Base-by-base conservation (phyloP, 2,329 filamentous ascomycete genomes). In the Beauveria caledonica region DNA sequence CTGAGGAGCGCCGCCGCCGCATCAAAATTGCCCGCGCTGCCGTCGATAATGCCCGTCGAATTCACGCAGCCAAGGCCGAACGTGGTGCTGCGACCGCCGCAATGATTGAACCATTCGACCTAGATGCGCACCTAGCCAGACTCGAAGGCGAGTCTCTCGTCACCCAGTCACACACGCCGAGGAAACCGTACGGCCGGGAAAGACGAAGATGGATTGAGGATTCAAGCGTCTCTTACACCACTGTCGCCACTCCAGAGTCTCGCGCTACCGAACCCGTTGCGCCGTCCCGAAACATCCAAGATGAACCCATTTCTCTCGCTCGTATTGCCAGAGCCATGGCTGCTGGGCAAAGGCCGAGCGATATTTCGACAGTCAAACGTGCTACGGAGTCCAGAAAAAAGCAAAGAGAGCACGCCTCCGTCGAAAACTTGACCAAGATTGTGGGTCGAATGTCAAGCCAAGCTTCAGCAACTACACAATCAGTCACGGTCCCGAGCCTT, bases 1-100 rank as follows among this genome's bases (percentile, higher is more conserved):
- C 82, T 61, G 81, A 85, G 69, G 82, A 85, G 69, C 80, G 80
- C 52, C 77, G 81, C 62, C 79, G 80, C 61, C 78, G 80, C 27
- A 78, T 84, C 63, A 78, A 78, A 59, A 73, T 80, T 49, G 76
- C 80, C 39, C 74, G 74, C 49, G 73, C 78, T 21, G 78, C 80
- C 17, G 74, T 81, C 40, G 74, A 80, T 4, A 84, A 84, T 73
- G 80, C 78, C 23, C 73, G 78, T 59, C 82, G 77, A 60, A 67
- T 84, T 10, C 80, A 77, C 60, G 74, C 74, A 5, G 71, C 69
- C 52, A 69, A 71, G 62, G 69, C 64, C 29, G 68, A 68, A 29
- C 69, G 69, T 27, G 69, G 68, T 19, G 67, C 72, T 6, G 64
- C 67, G 36, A 66, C 68, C 29, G 39, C 19, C 61, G 71, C 53